Base-by-base conservation (phyloP, 345 rosid species). In the Salix brachista region DNA sequence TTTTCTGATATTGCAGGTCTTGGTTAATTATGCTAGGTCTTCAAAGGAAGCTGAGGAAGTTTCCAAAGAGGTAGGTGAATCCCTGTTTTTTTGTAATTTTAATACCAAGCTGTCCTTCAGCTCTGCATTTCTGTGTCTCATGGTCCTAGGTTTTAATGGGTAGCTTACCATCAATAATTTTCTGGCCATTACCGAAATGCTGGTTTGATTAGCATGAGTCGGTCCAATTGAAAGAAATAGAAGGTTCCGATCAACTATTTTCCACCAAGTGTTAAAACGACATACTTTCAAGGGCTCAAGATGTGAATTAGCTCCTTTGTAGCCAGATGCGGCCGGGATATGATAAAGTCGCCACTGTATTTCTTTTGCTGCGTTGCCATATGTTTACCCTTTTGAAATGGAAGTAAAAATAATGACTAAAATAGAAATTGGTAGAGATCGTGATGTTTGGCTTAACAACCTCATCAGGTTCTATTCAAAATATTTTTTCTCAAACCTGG, bases 41-140 rank as follows among this genome's bases (percentile, higher is more conserved):
- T 88, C 97, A 69, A 86, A 91, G 85, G 98, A 96, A 75, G 98
- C 99, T n/a, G 98, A 96, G 75, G 99, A 93, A 80, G 97, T 96
- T 75, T 85, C 89, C 71, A 88, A 89, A 80, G 91, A 93, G 98
- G 97, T 93, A 74, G 79, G 32, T 23, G 64, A 58, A 23, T 23
- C 42, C 18, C 12, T 21, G 39, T 8, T 36, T 66, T 66, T 36
- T 66, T 18, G 10, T 1, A 34, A 18, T 32, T 1, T 19, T 66
- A 58, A 58, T 58, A 10, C 62, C 62, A 58, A 58, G 28, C 6
- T n/a, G 28, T 56, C 23, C 26, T n/a, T 56, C 14, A n/a, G 14
- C 11, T 58, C 10, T 58, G 26, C 61, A 56, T 56, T 1, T 56
- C 3, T 41, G 4, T 56, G 26, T 56, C 61, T 23, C 28, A 58